Base-by-base conservation (phyloP, 2,329 filamentous ascomycete genomes). In the Zarea fungicola region DNA sequence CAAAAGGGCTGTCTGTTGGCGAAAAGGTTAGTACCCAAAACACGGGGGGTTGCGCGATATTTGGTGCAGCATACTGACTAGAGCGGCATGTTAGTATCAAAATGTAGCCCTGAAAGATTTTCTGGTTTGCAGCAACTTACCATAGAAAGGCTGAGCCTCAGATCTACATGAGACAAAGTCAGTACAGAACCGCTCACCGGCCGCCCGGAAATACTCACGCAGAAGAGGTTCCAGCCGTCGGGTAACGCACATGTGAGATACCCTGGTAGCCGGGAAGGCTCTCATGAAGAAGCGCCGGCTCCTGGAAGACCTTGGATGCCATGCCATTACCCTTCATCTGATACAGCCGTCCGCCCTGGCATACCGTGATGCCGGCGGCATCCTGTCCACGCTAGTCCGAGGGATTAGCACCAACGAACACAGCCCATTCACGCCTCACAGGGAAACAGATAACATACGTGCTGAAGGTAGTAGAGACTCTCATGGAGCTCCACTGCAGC, bases 321-420 rank as follows among this genome's bases (percentile, higher is more conserved):
- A 96, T 85, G 48, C 90, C 91, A 62, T 90, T 89, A 56, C 89
- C 89, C 71, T 96, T 96, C 74, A 87, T 86, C 64, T 95, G 89
- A 65, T 85, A 92, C 57, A 96, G 85, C 36, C 89, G 79, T 53
- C 91, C 90, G 29, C 87, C 87, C 73, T 77, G 57, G 78, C 84
- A 75, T 76, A 89, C 59, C 74, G 89, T 82, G 58, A 96, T 92
- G 55, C 90, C 90, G 48, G 84, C 87, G 42, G 90, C 90, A 83
- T 96, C 90, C 66, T 95, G 89, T 46, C 89, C 88, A 61, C 87
- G 80, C 64, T 90, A 68, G 55, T 69, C 60, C 42, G 47, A 34
- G 10, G 36, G 13, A 42, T 47, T 43, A 60, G 39, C 61, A 60
- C 32, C 21, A 11, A 8, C 9, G 3, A 3, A 19, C 13, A 35